phyloP scores from a whole-genome alignment of 352 stramenopile species.

The Pythium grandisporangium region DNA sequence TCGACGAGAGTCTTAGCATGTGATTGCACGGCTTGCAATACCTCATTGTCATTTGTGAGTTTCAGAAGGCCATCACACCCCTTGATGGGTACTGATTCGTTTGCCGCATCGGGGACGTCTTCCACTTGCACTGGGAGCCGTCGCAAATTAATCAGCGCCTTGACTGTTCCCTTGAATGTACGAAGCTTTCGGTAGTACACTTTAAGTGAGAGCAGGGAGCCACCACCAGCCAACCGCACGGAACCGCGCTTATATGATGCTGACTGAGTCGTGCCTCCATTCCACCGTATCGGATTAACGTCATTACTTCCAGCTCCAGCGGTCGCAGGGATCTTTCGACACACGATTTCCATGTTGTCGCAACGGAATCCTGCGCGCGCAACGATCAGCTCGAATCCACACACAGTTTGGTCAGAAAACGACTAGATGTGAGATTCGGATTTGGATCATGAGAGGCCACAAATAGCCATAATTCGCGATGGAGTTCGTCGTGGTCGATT shows the following conservation, averaged over 20 bases:
- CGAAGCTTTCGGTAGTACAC: constrained; percentile 56
- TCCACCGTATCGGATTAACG: constrained; percentile 29
- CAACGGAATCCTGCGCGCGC: too few relatives aligned
- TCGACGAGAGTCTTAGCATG: constrained; percentile 58
- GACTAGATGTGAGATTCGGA: too few relatives aligned
- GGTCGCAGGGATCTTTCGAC: constrained; percentile 11
- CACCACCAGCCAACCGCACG: too few relatives aligned
- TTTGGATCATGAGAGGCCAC: too few relatives aligned
- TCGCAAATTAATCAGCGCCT: constrained; percentile 48
- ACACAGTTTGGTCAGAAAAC: too few relatives aligned
- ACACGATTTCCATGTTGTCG: constrained; percentile 19
- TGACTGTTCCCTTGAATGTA: constrained; percentile 61
- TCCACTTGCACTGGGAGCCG: constrained; percentile 13
- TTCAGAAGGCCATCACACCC: constrained; percentile 22
- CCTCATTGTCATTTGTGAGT: constrained; percentile 25
- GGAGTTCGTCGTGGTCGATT: too few relatives aligned
- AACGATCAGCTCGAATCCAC: too few relatives aligned
- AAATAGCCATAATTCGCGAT: too few relatives aligned
- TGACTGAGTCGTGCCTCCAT: constrained; percentile 7
- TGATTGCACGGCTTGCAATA: constrained; percentile 25
- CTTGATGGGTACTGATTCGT: not conserved
- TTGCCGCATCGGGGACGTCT: not conserved
- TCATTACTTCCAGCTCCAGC: too few relatives aligned
- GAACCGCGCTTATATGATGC: too few relatives aligned
- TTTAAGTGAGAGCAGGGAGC: constrained; percentile 53